A percentile compares a stretch with the other conserved stretches of the same genome.
Conservation (phyloP, 768 basidiomycete species). For the Scleroderma bovista region DNA sequence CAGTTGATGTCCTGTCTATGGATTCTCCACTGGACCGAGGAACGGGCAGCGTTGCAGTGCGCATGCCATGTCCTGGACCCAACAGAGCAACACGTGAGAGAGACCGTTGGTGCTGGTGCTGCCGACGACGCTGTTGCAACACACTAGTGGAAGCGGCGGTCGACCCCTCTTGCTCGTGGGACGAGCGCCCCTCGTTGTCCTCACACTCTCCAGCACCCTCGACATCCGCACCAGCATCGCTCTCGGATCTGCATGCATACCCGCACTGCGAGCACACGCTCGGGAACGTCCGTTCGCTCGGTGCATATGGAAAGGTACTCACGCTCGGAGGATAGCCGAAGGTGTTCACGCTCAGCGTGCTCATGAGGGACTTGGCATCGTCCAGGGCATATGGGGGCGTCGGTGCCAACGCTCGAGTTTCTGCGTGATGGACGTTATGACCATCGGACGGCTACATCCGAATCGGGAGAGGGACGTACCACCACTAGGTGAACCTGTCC, state of each 20-base stretch:
- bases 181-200: slow-evolving; percentile 1
- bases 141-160: slow-evolving; percentile 3
- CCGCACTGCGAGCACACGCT: slow-evolving; percentile 2
- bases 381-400: slow-evolving; percentile 11
- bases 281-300: neutral
- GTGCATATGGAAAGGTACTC: slow-evolving; percentile 13
- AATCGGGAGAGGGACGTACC: slow-evolving; percentile 15
- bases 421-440: slow-evolving; percentile 6
- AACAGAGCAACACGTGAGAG: slow-evolving; percentile 14
- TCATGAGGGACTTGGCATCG: slow-evolving; percentile 23
- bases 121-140: slow-evolving; percentile 8
- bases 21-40: slow-evolving; percentile 7
- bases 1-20: too few species aligned
- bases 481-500: slow-evolving; percentile 6
- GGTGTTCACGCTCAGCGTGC: slow-evolving; percentile 25
- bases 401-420: slow-evolving; percentile 10
- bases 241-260: neutral
- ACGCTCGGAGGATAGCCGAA: slow-evolving; percentile 19
- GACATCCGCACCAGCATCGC: neutral
- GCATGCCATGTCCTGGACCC: slow-evolving; percentile 18
- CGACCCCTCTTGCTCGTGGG: slow-evolving; percentile 10
- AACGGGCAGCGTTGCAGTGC: slow-evolving; percentile 32
- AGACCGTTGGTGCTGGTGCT: slow-evolving; percentile 2
- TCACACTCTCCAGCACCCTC: neutral
- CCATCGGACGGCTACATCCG: neutral